phyloP scores from a whole-genome alignment of 2,329 filamentous ascomycete genomes.

The Venturia pyrina region DNA sequence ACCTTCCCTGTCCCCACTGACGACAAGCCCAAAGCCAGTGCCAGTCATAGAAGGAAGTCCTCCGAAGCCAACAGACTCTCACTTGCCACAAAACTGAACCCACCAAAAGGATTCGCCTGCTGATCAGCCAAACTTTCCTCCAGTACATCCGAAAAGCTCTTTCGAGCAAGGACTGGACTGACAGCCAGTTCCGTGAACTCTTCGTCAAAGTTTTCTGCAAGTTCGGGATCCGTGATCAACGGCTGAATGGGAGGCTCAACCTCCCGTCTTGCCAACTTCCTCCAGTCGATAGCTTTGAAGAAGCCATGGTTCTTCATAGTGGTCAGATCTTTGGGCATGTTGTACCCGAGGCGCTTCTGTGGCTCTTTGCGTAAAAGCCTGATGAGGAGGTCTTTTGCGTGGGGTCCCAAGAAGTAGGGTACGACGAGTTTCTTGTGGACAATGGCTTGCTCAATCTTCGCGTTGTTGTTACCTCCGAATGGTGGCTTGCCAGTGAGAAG shows the following conservation, averaged over 20 bases:
- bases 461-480: slow-evolving; percentile 81
- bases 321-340: slow-evolving; percentile 79
- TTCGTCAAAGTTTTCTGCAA: slow-evolving; percentile 91
- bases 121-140: slow-evolving; percentile 20
- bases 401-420: slow-evolving; percentile 82
- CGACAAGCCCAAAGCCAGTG: neutral
- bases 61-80: slow-evolving; percentile 35
- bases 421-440: slow-evolving; percentile 81
- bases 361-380: slow-evolving; percentile 88
- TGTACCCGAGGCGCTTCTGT: slow-evolving; percentile 73
- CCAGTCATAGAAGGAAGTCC: slow-evolving; percentile 6
- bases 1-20: neutral
- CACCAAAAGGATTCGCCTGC: slow-evolving; percentile 40
- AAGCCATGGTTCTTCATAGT: slow-evolving; percentile 88
- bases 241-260: slow-evolving; percentile 83
- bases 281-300: slow-evolving; percentile 96
- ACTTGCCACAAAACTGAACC: slow-evolving; percentile 44
- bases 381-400: slow-evolving; percentile 89
- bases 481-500: slow-evolving; percentile 86
- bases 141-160: slow-evolving; percentile 16
- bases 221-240: slow-evolving; percentile 86
- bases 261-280: slow-evolving; percentile 70
- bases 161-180: slow-evolving; percentile 51
- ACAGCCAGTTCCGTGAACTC: slow-evolving; percentile 84
- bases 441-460: slow-evolving; percentile 94